Evolutionary conservation across 192 early-diverging fungal genomes (phyloP).

Genomic region (Umbelopsis sp.): DNA sequence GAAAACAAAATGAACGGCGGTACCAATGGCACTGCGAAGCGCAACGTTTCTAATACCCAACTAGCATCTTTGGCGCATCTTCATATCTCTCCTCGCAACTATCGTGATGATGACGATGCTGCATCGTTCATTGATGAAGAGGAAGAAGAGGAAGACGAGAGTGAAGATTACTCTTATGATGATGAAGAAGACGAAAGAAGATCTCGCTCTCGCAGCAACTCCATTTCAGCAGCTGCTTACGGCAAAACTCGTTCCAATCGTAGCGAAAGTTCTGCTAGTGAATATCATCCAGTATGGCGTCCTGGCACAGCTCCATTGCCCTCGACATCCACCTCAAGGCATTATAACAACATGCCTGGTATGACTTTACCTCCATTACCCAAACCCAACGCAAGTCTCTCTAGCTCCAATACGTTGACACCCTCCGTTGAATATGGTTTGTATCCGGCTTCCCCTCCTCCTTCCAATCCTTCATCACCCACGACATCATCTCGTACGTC

Average conservation of each 20-base stretch:
- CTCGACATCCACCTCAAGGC: conserved; percentile 13
- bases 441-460: conserved; percentile 56
- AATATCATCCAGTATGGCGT: conserved; percentile 9
- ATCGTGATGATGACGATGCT: conserved; percentile 30
- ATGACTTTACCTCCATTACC: conserved; percentile 21
- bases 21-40: conserved; percentile 25
- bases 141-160: conserved; percentile 44
- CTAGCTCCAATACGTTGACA: conserved; percentile 14
- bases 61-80: conserved; percentile 33
- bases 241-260: background rate
- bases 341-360: conserved; percentile 15
- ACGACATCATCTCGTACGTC: conserved; percentile 47
- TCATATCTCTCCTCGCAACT: conserved; percentile 21
- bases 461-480: conserved; percentile 60
- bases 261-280: conserved; percentile 16
- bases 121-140: conserved; percentile 34
- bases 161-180: conserved; percentile 42
- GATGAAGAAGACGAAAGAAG: conserved; percentile 45
- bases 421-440: conserved; percentile 27
- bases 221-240: conserved; percentile 20
- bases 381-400: conserved; percentile 13
- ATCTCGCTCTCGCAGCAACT: conserved; percentile 27
- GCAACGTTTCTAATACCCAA: conserved; percentile 47
- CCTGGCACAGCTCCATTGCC: conserved; percentile 16
- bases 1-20: conserved; percentile 47